Conservation (phyloP, 2,329 filamentous ascomycete genomes). For the Beauveria caledonica region DNA sequence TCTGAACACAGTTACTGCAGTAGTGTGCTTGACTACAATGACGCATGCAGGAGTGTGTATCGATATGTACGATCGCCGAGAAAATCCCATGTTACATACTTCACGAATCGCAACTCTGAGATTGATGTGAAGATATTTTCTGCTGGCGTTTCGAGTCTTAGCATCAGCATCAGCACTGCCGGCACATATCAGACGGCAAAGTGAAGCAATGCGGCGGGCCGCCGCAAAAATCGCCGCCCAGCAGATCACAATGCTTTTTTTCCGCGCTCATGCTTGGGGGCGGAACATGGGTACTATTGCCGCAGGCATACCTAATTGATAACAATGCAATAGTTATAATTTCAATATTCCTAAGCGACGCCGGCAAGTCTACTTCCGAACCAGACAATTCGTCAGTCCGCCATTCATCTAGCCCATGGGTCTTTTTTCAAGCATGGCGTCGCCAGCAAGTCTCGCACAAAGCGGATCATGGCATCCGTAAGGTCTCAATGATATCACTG, state of each 20-base stretch:
- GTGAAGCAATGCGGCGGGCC: background rate
- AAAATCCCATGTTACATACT: background rate
- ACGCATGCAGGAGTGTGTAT: background rate
- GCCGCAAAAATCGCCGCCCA: background rate
- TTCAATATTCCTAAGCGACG: background rate
- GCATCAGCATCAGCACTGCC: background rate
- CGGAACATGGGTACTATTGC: constrained; percentile 7
- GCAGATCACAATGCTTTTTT: background rate
- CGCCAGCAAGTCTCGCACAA: background rate
- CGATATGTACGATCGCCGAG: constrained; percentile 5
- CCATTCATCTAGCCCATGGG: background rate
- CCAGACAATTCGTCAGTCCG: background rate
- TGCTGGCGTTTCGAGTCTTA: background rate
- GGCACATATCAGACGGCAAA: background rate
- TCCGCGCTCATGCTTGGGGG: background rate
- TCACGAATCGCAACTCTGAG: background rate
- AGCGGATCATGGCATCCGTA: background rate
- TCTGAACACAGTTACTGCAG: background rate
- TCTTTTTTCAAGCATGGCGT: background rate
- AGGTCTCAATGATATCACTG: constrained; percentile 2
- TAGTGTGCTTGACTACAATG: background rate
- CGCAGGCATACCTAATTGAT: background rate
- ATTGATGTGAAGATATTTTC: background rate
- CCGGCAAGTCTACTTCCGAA: background rate
- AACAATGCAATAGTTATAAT: background rate